Conservation (phyloP, 345 rosid genomes). For the Eutrema yunnanense region DNA sequence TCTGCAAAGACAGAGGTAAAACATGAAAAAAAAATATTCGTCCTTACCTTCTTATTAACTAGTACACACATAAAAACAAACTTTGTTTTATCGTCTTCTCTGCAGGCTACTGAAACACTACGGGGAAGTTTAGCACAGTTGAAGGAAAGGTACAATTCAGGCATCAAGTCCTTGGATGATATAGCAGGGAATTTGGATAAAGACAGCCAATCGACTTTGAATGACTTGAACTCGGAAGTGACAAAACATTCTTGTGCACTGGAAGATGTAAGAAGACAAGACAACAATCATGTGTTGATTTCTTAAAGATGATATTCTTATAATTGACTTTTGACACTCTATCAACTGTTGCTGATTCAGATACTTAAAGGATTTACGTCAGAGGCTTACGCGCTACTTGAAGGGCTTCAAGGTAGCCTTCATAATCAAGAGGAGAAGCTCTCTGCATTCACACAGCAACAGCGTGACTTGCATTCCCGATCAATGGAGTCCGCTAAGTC, state of each 20-base stretch:
- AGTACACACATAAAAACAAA: neutral
- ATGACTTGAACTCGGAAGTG: slow-evolving; percentile 72
- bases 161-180: slow-evolving; percentile 62
- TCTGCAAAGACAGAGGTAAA: slow-evolving; percentile 76
- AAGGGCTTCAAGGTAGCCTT: slow-evolving; percentile 76
- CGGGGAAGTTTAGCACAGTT: slow-evolving; percentile 60
- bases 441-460: slow-evolving; percentile 63
- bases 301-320: neutral
- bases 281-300: neutral
- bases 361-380: slow-evolving; percentile 74
- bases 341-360: slow-evolving; percentile 36
- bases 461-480: slow-evolving; percentile 71
- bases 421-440: slow-evolving; percentile 73
- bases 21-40: neutral
- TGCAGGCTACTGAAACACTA: slow-evolving; percentile 79
- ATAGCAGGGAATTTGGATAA: slow-evolving; percentile 65
- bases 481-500: slow-evolving; percentile 78
- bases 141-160: slow-evolving; percentile 56
- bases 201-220: slow-evolving; percentile 63
- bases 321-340: neutral
- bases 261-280: slow-evolving; percentile 54
- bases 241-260: slow-evolving; percentile 69
- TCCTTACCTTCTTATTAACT: neutral
- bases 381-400: slow-evolving; percentile 69
- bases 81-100: slow-evolving; percentile 12